Conservation (phyloP, 2,329 filamentous ascomycete genomes). For the Macrophomina pseudophaseolina region DNA sequence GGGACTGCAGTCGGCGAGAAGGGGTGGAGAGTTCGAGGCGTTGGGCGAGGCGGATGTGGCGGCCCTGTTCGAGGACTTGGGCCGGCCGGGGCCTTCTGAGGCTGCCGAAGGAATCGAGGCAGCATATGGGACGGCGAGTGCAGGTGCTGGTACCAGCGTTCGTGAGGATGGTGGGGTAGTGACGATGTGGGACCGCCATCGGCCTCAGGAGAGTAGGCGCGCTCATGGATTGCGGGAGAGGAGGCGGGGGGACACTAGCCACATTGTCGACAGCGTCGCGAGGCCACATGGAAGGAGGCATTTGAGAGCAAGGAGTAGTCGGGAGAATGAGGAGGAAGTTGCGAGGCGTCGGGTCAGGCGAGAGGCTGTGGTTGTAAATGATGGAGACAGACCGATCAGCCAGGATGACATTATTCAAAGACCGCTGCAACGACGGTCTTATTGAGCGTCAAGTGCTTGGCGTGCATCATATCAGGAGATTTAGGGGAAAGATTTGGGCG, state of each 20-base stretch:
- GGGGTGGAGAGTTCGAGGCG: slow-evolving; percentile 5
- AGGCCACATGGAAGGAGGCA: slow-evolving; percentile 36
- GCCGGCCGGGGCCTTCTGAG: background rate
- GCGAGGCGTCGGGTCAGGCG: slow-evolving; percentile 75
- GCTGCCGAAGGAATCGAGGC: background rate
- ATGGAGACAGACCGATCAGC: slow-evolving; percentile 76
- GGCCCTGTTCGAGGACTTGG: background rate
- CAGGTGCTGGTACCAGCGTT: background rate
- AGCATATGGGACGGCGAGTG: background rate
- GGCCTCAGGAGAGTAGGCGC: slow-evolving; percentile 1
- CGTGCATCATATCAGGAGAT: background rate
- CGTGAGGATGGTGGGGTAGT: background rate
- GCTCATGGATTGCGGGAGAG: slow-evolving; percentile 12
- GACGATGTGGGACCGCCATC: slow-evolving; percentile 19
- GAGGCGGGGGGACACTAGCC: background rate
- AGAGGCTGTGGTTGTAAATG: slow-evolving; percentile 89
- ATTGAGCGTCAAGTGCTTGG: background rate
- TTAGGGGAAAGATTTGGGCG: background rate
- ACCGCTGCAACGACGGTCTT: slow-evolving; percentile 12
- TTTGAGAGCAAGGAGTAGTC: slow-evolving; percentile 37
- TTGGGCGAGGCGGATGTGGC: background rate
- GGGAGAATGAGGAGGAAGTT: slow-evolving; percentile 70
- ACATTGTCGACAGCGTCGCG: background rate
- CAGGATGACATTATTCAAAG: slow-evolving; percentile 78
- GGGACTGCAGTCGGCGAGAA: background rate